Evolutionary conservation across 345 rosid species (phyloP), one percentile per base, ranked within the genome.

Genomic region (Syzygium aqueum): DNA sequence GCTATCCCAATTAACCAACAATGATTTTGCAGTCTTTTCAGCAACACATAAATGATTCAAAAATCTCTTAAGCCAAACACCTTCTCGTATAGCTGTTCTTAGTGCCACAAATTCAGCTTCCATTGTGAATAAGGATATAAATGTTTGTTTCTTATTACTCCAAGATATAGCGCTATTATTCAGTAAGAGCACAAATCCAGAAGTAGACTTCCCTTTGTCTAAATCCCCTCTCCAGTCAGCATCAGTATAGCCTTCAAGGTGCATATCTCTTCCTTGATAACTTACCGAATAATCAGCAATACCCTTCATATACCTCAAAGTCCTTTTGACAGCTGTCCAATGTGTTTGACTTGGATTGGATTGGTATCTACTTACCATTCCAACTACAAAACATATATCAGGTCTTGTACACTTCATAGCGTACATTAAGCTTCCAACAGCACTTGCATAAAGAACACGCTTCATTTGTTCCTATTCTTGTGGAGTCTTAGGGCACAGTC

Each of bases 381-480:
- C 5, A 54, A 1, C 2, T 54, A 0, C n/a, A 56, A 56, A 56
- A 8, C 27, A 54, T 21, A 54, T 1, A 27, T 3, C 0, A 22
- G 0, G 59, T 54, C 2, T 22, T 54, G 0, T 1, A 54, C 2
- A 22, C 59, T 8, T 22, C 27, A 54, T 0, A 54, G 59, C 5
- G 0, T 54, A 54, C 9, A 22, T 54, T 22, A 56, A 8, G 59
- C 0, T 22, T 56, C 2, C 5, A 56, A 56, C 0, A 1, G 5
- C n/a, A 56, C 2, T 56, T 21, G 61, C 3, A 0, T 56, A 8
- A 21, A 27, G 12, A 54, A 21, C 59, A 22, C 2, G 2, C 23
- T 54, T 22, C 11, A 0, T 54, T 8, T 1, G 4, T 54, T 54
- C 27, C 59, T 54, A 21, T 54, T 54, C 5, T 54, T 54, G 4